phyloP scores from a whole-genome alignment of 2,329 filamentous ascomycete species.

The Blumeria graminis region DNA sequence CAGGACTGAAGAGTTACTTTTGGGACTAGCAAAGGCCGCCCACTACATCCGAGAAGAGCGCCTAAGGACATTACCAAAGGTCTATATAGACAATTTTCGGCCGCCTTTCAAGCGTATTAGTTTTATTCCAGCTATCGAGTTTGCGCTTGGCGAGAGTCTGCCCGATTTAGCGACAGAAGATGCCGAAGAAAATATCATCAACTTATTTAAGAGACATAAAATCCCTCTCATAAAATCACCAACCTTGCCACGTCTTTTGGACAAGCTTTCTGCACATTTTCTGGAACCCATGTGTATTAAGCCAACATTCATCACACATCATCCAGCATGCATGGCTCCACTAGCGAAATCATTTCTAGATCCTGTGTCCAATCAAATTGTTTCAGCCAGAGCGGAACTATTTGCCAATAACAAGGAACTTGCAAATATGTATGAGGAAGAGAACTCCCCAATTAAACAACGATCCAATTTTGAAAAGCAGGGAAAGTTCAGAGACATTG shows the following conservation, averaged over 20 bases:
- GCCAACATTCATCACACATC: conserved; percentile 72
- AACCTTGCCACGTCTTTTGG: conserved; percentile 48
- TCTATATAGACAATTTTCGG: conserved; percentile 24
- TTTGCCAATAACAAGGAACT: conserved; percentile 63
- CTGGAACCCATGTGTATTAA: conserved; percentile 51
- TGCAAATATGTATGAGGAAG: conserved; percentile 95
- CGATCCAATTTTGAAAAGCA: conserved; percentile 54
- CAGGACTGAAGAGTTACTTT: conserved; percentile 50
- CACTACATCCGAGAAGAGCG: conserved; percentile 20
- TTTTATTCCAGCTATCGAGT: conserved; percentile 61
- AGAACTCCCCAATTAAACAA: conserved; percentile 79
- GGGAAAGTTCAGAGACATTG: conserved; percentile 17
- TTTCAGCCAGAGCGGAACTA: conserved; percentile 65
- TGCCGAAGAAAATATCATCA: conserved; percentile 32
- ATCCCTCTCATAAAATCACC: conserved; percentile 25
- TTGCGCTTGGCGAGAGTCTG: conserved; percentile 26
- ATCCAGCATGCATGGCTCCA: conserved; percentile 76
- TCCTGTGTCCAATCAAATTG: conserved; percentile 42
- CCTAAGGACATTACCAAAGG: conserved; percentile 23
- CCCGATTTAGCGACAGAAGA: conserved; percentile 20
- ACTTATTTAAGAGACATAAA: conserved; percentile 25
- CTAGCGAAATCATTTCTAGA: conserved; percentile 70
- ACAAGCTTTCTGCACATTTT: conserved; percentile 51
- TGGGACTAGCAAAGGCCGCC: conserved; percentile 29
- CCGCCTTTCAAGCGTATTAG: conserved; percentile 44